Evolutionary conservation across 148 eudicot species (phyloP).

Genomic region (Dianthus caryophyllus): DNA sequence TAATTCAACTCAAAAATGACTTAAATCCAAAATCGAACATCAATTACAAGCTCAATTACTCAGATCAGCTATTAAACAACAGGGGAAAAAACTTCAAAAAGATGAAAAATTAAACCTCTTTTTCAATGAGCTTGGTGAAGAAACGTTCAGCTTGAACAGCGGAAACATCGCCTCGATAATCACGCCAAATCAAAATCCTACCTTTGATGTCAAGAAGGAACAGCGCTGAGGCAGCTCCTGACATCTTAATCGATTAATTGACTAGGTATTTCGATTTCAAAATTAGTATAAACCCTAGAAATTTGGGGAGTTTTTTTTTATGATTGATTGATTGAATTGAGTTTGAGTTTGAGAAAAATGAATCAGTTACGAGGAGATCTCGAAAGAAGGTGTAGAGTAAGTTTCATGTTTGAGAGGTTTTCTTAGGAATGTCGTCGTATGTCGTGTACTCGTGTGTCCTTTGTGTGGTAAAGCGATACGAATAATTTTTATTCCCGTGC

Average conservation of each 20-base stretch:
- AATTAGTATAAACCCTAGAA: conserved; percentile 21
- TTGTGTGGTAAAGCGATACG: too few species aligned
- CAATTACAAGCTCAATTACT: background rate
- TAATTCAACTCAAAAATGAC: background rate
- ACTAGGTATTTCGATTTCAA: background rate
- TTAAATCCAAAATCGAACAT: background rate
- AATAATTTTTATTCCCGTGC: too few species aligned
- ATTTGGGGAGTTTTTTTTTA: background rate
- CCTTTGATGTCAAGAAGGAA: conserved; percentile 91
- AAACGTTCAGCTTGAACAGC: conserved; percentile 72
- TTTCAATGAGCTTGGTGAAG: conserved; percentile 92
- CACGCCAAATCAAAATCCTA: conserved; percentile 83
- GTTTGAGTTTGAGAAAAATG: background rate
- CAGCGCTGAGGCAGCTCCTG: conserved; percentile 97
- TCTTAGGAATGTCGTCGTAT: too few species aligned
- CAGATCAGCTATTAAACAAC: background rate
- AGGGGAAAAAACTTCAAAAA: background rate
- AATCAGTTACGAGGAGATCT: conserved; percentile 6
- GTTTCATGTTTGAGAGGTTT: too few species aligned
- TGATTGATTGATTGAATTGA: background rate
- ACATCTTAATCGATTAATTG: conserved; percentile 33
- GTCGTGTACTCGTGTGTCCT: too few species aligned
- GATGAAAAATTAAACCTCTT: conserved; percentile 48
- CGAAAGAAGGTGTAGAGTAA: too few species aligned
- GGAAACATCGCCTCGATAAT: conserved; percentile 90